Evolutionary conservation across 352 stramenopile genomes (phyloP), one percentile per base, ranked within the genome.

Genomic region (Globisporangium canariense): DNA sequence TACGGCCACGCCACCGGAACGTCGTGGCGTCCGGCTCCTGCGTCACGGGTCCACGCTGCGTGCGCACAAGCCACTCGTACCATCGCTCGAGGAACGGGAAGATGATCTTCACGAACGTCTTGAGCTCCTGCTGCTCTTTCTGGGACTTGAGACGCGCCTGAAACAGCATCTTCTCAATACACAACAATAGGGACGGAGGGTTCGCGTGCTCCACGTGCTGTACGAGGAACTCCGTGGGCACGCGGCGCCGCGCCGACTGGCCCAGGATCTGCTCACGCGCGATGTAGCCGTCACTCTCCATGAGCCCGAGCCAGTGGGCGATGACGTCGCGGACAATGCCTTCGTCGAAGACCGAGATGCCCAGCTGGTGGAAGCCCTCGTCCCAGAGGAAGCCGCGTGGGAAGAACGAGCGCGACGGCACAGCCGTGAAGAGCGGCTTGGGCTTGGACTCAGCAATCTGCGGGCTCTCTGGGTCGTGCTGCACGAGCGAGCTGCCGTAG

Each of bases 371-470:
- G 68, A 98, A 98, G 14, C 94, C 93, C 87, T 98, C 94, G 62
- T 98, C 94, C 94, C 94, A 98, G 1, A 98, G 54, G 53, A 98
- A 98, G 0, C 94, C 94, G 22, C 94, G 78, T 11, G 94, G 94
- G 67, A 98, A 98, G 69, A 98, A 97, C 41, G 89, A 97, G 10
- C 94, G 78, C 20, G 89, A 97, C n/a, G 94, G 94, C 10, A 97
- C 84, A 5, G 81, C 89, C 8, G 94, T 96, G 63, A 96, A 96
- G 34, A 98, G 76, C 13, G 83, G 65, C 62, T 77, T 83, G 4
- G 67, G 58, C 0, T 70, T 60, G 1, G 75, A 79, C 47, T 88
- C 78, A 18, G 75, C 54, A 7, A 90, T 38, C 1, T 75, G 57
- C 5, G 66, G 57, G 11, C 74, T 73, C 16, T 70, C 57, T 1